Conservation (phyloP, 257 asterid species). For the Solanum bukasovii region DNA sequence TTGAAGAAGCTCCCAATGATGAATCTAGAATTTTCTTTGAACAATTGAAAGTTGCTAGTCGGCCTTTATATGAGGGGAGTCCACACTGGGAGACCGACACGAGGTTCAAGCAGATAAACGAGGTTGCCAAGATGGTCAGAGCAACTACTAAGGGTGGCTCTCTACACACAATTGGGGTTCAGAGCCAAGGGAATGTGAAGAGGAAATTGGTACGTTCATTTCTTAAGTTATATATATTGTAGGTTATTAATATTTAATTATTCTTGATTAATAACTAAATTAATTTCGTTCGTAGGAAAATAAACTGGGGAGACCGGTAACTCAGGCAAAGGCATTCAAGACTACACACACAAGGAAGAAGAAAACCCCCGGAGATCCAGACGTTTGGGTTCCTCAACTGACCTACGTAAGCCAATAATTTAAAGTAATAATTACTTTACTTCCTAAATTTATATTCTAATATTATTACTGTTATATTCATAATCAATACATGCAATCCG, state of each 20-base stretch:
- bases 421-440: neutral
- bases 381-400: neutral
- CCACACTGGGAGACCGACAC: neutral
- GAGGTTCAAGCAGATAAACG: neutral
- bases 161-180: neutral
- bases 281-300: neutral
- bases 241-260: neutral
- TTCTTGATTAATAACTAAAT: neutral
- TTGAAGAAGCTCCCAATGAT: neutral
- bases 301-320: neutral
- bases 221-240: neutral
- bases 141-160: neutral
- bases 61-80: neutral
- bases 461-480: neutral
- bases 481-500: neutral
- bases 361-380: neutral
- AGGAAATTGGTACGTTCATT: neutral
- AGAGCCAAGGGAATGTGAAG: neutral
- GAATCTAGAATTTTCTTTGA: neutral
- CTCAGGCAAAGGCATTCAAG: neutral
- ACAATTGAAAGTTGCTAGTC: neutral
- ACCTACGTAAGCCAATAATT: neutral
- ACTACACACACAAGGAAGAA: neutral
- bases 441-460: neutral
- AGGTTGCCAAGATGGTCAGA: neutral